phyloP scores from a whole-genome alignment of 129 eudicot species.

The Helianthus annuus region DNA sequence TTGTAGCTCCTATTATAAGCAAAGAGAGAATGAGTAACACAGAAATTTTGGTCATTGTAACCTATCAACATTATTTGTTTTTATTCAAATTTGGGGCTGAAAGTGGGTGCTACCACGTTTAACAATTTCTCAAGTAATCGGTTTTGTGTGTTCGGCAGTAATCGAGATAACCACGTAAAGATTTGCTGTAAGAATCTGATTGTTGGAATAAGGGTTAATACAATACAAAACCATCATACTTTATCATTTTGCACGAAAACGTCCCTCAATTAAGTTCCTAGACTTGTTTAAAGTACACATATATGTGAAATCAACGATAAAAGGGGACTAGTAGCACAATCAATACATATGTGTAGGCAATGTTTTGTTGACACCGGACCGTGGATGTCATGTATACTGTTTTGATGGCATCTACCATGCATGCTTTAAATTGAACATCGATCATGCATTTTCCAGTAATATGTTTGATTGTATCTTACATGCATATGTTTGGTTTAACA shows the following conservation, averaged over 20 bases:
- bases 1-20: background rate
- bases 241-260: background rate
- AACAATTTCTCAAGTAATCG: background rate
- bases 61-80: background rate
- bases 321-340: too few relatives aligned
- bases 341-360: background rate
- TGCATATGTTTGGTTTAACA: conserved; percentile 19
- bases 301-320: background rate
- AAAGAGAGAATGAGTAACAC: background rate
- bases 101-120: background rate
- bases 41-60: background rate
- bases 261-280: background rate
- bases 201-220: background rate
- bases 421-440: background rate
- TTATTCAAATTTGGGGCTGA: background rate
- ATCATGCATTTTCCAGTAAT: background rate
- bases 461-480: background rate
- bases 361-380: background rate
- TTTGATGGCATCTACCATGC: background rate
- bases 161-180: background rate
- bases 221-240: too few relatives aligned
- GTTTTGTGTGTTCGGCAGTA: background rate
- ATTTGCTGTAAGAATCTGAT: conserved; percentile 10
- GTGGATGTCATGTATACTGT: background rate
- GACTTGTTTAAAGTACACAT: background rate